A percentile compares a stretch with the other conserved stretches of the same genome.
phyloP scores from a whole-genome alignment of 2,329 filamentous ascomycete genomes.

The Cladosporium sp. region DNA sequence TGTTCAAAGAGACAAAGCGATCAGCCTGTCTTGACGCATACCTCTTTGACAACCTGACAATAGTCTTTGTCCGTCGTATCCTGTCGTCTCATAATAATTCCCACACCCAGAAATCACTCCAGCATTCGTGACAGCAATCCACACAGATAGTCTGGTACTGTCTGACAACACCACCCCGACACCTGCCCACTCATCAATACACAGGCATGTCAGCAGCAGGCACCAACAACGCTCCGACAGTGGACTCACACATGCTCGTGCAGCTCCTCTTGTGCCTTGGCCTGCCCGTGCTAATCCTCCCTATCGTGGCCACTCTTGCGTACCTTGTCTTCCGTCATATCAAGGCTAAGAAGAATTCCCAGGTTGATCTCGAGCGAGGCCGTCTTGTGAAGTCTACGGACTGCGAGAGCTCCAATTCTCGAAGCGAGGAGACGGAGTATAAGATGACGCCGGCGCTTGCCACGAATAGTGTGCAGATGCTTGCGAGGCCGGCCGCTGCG shows the following conservation, averaged over 20 bases:
- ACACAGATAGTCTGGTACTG: not conserved
- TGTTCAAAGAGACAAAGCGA: not conserved
- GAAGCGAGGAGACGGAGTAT: not conserved
- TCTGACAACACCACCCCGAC: not conserved
- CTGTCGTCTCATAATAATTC: too few relatives aligned
- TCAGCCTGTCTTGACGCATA: not conserved
- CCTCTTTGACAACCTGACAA: not conserved
- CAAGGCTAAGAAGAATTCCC: not conserved
- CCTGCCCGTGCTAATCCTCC: not conserved
- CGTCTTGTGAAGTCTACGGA: too few relatives aligned
- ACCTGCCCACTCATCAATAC: not conserved
- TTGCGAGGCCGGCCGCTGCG: not conserved
- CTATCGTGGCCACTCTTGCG: not conserved
- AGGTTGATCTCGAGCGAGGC: not conserved
- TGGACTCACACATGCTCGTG: not conserved
- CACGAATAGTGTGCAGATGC: slow-evolving; percentile 2
- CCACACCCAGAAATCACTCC: too few relatives aligned
- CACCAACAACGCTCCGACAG: not conserved
- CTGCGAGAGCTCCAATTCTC: not conserved
- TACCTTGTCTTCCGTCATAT: not conserved
- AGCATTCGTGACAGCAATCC: too few relatives aligned
- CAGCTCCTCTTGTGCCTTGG: slow-evolving; percentile 3
- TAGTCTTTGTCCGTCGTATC: not conserved
- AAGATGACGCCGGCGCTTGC: not conserved
- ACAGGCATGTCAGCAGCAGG: not conserved